Conservation (phyloP, 2,329 filamentous ascomycete genomes). For the Ophiostoma angusticollis region DNA sequence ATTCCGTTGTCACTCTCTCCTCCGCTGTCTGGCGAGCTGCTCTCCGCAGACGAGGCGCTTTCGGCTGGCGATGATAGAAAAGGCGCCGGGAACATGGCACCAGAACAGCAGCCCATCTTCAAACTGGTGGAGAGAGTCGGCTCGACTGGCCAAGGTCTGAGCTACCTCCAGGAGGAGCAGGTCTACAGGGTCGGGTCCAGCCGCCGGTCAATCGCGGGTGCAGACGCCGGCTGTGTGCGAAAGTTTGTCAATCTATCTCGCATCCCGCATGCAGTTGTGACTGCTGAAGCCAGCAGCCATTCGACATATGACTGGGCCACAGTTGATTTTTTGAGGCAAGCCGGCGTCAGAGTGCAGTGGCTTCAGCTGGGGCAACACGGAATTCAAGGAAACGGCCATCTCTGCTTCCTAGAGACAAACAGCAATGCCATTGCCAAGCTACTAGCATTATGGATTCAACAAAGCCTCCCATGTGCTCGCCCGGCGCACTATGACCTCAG, state of each 20-base stretch:
- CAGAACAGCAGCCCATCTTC: conserved; percentile 4
- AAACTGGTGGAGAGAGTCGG: neutral
- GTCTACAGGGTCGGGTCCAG: too few relatives aligned
- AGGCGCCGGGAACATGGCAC: neutral
- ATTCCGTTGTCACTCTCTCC: conserved; percentile 29
- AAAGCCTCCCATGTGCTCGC: neutral
- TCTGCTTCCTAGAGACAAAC: conserved; percentile 42
- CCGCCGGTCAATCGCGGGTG: neutral
- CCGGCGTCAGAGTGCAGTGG: conserved; percentile 32
- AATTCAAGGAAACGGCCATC: conserved; percentile 41
- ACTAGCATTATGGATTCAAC: conserved; percentile 6
- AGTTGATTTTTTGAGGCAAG: conserved; percentile 37
- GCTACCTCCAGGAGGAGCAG: conserved; percentile 12
- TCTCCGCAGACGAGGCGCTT: neutral
- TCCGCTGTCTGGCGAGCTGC: conserved; percentile 10
- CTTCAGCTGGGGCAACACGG: conserved; percentile 29
- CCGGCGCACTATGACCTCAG: neutral
- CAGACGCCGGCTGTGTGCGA: conserved; percentile 15
- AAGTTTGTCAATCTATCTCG: conserved; percentile 34
- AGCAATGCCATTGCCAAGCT: conserved; percentile 27
- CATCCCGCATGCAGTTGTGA: conserved; percentile 37
- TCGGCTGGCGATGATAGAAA: conserved; percentile 2
- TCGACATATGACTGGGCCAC: conserved; percentile 42
- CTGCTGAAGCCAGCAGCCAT: conserved; percentile 41
- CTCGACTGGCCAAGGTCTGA: conserved; percentile 4